A percentile compares a stretch with the other conserved stretches of the same genome.
phyloP scores from a whole-genome alignment of 169 alveolate species.

The Cryptosporidium sp. region DNA sequence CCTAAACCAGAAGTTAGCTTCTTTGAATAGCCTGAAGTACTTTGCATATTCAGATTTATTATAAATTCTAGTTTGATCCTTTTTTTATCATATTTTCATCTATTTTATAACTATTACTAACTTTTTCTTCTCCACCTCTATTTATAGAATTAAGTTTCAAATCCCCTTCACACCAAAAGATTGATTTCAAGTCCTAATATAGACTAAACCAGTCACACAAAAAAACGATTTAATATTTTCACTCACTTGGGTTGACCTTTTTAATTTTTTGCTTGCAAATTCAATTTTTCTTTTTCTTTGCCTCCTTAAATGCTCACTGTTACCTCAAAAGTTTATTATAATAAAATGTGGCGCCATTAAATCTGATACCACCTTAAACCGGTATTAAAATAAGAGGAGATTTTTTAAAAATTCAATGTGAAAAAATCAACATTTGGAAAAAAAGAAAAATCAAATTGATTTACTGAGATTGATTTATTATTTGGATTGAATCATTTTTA shows the following conservation, averaged over 20 bases:
- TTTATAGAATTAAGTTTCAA: neutral
- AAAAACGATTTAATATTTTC: neutral
- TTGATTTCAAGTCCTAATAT: too few relatives aligned
- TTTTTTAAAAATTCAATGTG: too few relatives aligned
- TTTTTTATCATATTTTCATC: neutral
- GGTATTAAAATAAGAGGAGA: neutral
- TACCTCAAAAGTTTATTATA: too few relatives aligned
- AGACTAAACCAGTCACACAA: neutral
- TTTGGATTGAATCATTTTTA: too few relatives aligned
- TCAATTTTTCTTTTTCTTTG: too few relatives aligned
- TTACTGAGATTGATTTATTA: too few relatives aligned
- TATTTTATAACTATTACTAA: neutral
- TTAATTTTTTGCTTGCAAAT: neutral
- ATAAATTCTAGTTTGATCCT: neutral
- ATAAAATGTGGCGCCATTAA: neutral
- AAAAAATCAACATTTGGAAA: too few relatives aligned
- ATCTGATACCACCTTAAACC: neutral
- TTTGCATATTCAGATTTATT: neutral
- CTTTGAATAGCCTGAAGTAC: slow-evolving; percentile 1
- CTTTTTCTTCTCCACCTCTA: neutral
- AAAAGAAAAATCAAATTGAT: too few relatives aligned
- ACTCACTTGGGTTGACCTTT: neutral
- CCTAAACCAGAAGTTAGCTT: slow-evolving; percentile 4
- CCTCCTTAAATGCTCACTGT: neutral
- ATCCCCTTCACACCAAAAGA: neutral